Percentiles rank a stretch among this genome's conserved stretches.
Evolutionary conservation across 768 basidiomycete genomes (phyloP).

Genomic region (Leccinum longicurvipes): DNA sequence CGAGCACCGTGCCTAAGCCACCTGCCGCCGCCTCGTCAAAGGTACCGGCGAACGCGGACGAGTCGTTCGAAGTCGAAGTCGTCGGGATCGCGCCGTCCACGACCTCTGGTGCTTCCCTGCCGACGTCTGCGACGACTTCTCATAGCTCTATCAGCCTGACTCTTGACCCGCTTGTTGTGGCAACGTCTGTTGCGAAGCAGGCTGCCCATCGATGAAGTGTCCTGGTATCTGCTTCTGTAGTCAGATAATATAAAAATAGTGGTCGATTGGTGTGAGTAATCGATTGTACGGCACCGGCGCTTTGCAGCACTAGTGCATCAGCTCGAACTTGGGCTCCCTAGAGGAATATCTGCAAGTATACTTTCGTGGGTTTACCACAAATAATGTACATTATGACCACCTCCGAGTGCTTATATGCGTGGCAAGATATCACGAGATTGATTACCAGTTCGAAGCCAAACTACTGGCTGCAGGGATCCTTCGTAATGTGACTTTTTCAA

Average conservation of each 20-base stretch:
- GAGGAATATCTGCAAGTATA: no score
- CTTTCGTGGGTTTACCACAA: no score
- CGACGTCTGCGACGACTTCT: not conserved
- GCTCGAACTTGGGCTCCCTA: not conserved
- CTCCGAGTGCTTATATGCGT: no score
- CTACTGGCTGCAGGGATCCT: no score
- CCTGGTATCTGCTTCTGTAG: not conserved
- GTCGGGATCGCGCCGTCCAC: slow-evolving; percentile 9
- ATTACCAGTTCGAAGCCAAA: no score
- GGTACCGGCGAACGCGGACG: not conserved
- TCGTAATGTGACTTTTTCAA: no score
- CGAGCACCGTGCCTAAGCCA: slow-evolving; percentile 1
- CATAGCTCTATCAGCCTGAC: not conserved
- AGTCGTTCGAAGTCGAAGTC: slow-evolving; percentile 23
- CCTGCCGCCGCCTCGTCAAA: not conserved
- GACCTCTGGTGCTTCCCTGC: not conserved
- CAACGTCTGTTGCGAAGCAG: slow-evolving; percentile 18
- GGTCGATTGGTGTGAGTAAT: not conserved
- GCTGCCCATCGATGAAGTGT: not conserved
- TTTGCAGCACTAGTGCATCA: not conserved
- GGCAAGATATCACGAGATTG: no score
- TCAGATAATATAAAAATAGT: not conserved
- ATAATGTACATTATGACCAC: not conserved
- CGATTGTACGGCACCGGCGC: not conserved
- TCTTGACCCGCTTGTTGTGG: slow-evolving; percentile 16